Conservation (phyloP, 1,139 yeast species). For the Blastobotrys capitulatus region DNA sequence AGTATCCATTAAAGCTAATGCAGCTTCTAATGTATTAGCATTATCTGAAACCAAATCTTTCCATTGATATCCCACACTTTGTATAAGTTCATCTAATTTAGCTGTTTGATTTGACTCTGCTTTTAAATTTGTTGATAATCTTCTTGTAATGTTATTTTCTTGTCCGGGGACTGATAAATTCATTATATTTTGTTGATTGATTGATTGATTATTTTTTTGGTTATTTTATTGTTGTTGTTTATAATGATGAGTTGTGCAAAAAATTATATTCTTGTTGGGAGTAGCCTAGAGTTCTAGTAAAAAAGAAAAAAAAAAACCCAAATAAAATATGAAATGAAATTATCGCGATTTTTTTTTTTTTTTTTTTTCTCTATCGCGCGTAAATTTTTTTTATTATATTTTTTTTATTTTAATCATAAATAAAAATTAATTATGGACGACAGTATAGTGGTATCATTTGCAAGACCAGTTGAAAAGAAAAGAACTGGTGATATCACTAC, state of each 20-base stretch:
- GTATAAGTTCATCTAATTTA: conserved; percentile 16
- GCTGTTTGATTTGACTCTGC: conserved; percentile 11
- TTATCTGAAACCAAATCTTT: conserved; percentile 38
- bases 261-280: no score
- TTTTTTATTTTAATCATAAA: no score
- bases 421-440: no score
- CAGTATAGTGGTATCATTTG: conserved; percentile 1
- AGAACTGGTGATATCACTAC: not conserved
- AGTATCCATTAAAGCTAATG: conserved; percentile 73
- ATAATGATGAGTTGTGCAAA: not conserved
- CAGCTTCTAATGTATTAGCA: conserved; percentile 79
- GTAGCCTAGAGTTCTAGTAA: no score
- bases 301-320: no score
- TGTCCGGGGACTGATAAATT: conserved; percentile 14
- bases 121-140: conserved; percentile 14
- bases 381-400: no score
- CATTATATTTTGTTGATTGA: no score
- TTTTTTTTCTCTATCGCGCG: no score
- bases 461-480: not conserved
- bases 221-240: no score
- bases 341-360: no score
- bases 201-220: not conserved
- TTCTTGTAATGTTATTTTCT: conserved; percentile 14
- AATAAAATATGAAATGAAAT: no score
- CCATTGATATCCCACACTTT: conserved; percentile 24